phyloP scores from a whole-genome alignment of 495 filamentous ascomycete genomes.

The Hapsidospora chrysogenum region DNA sequence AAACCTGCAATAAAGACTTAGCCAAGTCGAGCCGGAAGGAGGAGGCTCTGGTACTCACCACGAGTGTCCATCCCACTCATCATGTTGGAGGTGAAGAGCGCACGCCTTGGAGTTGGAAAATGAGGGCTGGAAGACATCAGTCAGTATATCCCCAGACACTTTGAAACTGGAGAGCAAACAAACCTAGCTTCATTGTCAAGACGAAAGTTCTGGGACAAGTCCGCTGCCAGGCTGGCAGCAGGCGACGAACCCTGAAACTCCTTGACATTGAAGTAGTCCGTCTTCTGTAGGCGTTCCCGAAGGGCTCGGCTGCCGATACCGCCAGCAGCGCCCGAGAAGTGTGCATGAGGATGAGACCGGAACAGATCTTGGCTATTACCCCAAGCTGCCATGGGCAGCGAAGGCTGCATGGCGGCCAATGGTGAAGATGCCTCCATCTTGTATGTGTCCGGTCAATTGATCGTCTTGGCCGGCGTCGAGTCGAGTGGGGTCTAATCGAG shows the following conservation, averaged over 20 bases:
- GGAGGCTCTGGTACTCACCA: constrained; percentile 39
- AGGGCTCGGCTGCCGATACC: constrained; percentile 48
- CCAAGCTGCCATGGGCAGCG: constrained; percentile 34
- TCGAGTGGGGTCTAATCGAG: too few species aligned
- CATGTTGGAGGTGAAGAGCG: constrained; percentile 74
- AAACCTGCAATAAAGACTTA: constrained; percentile 32
- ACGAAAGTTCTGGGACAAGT: constrained; percentile 92
- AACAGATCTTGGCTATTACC: constrained; percentile 21
- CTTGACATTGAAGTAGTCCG: constrained; percentile 67
- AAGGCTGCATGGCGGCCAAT: constrained; percentile 82
- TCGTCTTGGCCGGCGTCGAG: too few species aligned
- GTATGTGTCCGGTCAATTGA: too few species aligned
- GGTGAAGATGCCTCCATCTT: constrained; percentile 91
- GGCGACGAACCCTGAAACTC: constrained; percentile 74
- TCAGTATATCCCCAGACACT: not conserved
- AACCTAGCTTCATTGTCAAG: constrained; percentile 72
- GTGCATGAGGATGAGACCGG: constrained; percentile 30
- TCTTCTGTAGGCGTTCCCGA: constrained; percentile 38
- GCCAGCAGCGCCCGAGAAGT: constrained; percentile 34
- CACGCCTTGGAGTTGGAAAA: constrained; percentile 77
- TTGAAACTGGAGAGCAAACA: too few species aligned
- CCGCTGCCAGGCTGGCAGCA: constrained; percentile 73
- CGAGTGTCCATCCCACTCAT: constrained; percentile 47
- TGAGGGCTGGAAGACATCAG: constrained; percentile 46
- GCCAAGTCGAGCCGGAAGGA: not conserved